Evolutionary conservation across 805 yeast genomes (phyloP).

Genomic region (Priceomyces fermenticarens): DNA sequence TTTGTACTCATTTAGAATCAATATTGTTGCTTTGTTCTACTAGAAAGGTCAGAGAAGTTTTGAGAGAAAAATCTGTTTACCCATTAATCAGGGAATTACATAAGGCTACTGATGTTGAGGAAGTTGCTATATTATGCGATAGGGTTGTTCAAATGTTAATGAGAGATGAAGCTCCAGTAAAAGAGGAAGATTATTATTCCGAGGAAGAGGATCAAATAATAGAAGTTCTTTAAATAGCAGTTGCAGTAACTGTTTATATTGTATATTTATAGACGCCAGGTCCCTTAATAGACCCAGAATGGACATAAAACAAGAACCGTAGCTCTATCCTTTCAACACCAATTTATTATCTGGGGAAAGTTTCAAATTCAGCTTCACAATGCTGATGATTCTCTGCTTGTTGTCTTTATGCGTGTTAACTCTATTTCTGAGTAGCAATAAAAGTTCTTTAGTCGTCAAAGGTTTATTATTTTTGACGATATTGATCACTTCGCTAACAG

Average conservation of each 20-base stretch:
- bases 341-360: conserved; percentile 44
- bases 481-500: conserved; percentile 68
- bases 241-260: too few relatives aligned
- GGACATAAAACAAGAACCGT: background rate
- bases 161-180: conserved; percentile 76
- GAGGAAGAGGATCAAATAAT: conserved; percentile 52
- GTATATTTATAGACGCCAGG: too few relatives aligned
- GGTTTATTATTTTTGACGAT: conserved; percentile 54
- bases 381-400: conserved; percentile 54
- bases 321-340: conserved; percentile 31
- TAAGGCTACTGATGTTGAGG: conserved; percentile 42
- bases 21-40: conserved; percentile 78
- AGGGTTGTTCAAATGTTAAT: conserved; percentile 83
- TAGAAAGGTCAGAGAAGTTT: conserved; percentile 63
- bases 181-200: conserved; percentile 37
- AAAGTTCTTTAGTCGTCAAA: conserved; percentile 60
- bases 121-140: conserved; percentile 69
- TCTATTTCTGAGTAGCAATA: conserved; percentile 57
- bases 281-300: background rate
- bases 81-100: conserved; percentile 85
- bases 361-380: conserved; percentile 56
- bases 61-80: conserved; percentile 82
- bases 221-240: conserved; percentile 42
- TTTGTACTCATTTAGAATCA: conserved; percentile 74
- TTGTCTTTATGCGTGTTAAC: conserved; percentile 64